Conservation (phyloP, 2,329 filamentous ascomycete species). For the Huntiella omanensis region DNA sequence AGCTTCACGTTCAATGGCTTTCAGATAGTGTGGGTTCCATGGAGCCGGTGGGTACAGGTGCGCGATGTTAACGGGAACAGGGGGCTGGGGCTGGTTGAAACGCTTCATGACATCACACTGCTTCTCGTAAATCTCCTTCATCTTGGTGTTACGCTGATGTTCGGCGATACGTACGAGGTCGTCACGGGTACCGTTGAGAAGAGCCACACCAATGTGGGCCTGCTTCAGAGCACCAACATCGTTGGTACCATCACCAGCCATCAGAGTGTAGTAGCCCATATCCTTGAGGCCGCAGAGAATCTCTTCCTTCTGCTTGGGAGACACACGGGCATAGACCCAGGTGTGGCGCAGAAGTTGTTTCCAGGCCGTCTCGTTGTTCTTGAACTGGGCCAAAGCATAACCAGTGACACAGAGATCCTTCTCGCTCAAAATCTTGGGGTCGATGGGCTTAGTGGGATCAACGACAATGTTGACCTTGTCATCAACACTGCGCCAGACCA, state of each 20-base stretch:
- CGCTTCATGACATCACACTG: conserved; percentile 78
- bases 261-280: conserved; percentile 91
- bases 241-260: conserved; percentile 97
- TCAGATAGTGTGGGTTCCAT: conserved; percentile 81
- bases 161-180: conserved; percentile 84
- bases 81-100: conserved; percentile 87
- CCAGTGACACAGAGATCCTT: conserved; percentile 95
- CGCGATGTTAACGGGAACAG: conserved; percentile 78
- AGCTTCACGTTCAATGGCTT: conserved; percentile 75
- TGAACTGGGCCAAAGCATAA: conserved; percentile 80
- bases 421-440: conserved; percentile 57
- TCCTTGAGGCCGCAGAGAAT: conserved; percentile 94
- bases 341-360: conserved; percentile 64
- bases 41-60: conserved; percentile 87
- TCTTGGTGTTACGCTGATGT: conserved; percentile 82
- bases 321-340: conserved; percentile 97
- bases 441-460: conserved; percentile 63
- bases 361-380: conserved; percentile 52
- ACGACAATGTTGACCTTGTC: conserved; percentile 75
- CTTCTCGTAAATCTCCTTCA: conserved; percentile 98
- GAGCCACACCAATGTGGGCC: conserved; percentile 87
- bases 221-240: conserved; percentile 96
- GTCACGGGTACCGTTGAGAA: conserved; percentile 84
- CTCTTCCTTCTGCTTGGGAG: conserved; percentile 96
- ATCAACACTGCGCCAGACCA: conserved; percentile 91